Evolutionary conservation across 768 basidiomycete genomes (phyloP).

Genomic region (Mycena sanguinolenta): DNA sequence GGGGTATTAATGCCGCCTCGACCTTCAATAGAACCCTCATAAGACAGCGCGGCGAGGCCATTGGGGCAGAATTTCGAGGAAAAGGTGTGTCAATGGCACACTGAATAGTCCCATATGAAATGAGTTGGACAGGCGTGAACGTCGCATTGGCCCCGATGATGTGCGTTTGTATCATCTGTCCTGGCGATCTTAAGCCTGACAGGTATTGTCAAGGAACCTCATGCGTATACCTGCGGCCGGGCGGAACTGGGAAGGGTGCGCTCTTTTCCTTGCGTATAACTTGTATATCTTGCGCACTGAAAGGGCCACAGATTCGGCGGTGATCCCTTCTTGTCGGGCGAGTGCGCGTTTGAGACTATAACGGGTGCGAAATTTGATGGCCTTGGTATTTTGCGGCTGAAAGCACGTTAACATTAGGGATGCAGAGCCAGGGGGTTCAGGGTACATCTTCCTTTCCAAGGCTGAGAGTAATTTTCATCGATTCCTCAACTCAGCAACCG

Average conservation of each 20-base stretch:
- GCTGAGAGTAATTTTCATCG: background rate
- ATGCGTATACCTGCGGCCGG: conserved; percentile 46
- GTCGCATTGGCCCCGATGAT: conserved; percentile 48
- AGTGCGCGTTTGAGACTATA: conserved; percentile 37
- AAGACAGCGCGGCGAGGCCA: conserved; percentile 55
- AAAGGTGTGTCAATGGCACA: too few species aligned
- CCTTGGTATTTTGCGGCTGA: background rate
- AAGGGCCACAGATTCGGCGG: conserved; percentile 41
- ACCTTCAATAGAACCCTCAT: conserved; percentile 54
- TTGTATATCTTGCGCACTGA: background rate
- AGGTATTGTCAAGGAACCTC: conserved; percentile 35
- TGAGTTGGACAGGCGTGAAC: conserved; percentile 48
- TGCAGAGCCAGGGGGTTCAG: conserved; percentile 50
- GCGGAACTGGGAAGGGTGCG: conserved; percentile 48
- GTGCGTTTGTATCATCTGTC: conserved; percentile 18
- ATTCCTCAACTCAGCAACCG: conserved; percentile 21
- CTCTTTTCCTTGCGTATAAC: background rate
- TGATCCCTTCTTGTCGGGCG: conserved; percentile 56
- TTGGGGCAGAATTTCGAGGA: conserved; percentile 60
- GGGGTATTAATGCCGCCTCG: conserved; percentile 47
- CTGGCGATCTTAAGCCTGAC: background rate
- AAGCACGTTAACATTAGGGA: conserved; percentile 50
- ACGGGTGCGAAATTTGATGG: conserved; percentile 5
- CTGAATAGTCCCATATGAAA: too few species aligned
- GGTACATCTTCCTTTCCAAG: conserved; percentile 4